Evolutionary conservation across 495 filamentous ascomycete species (phyloP), one percentile per base, ranked within the genome.

Genomic region (Elasticomyces elasticus): DNA sequence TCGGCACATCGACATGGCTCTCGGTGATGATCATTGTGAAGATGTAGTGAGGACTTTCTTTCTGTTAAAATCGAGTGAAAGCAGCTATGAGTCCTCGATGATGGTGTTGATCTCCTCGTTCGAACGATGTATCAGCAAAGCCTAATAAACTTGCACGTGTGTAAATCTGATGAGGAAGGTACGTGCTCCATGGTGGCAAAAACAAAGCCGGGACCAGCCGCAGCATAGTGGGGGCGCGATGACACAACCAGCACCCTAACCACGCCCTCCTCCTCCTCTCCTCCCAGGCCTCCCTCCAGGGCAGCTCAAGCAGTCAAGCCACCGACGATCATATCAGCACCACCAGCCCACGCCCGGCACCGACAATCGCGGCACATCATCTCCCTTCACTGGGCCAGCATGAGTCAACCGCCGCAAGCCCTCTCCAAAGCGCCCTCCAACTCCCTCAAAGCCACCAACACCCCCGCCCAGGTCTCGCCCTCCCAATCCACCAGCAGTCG

Each of bases 1-100:
- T 87, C 23, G 76, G 68, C 25, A 88, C 82, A 77, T 89, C 84
- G 58, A 73, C 66, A 56, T 80, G 66, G 37, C 73, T 78, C 67
- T 89, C 85, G 56, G 75, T 68, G 51, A 88, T 82, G 48, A 86
- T 69, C 82, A 89, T 87, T 40, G 11, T 31, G 47, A 35, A 5
- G 19, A 24, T 47, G 17, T 47, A 47, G 22, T 10, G 43, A 6
- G 5, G 12, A 19, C 10, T 17, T 22, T 17, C 6, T 43, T 9
- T 6, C 10, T 17, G 20, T 9, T 43, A 19, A 5, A 43, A 33
- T n/a, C n/a, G n/a, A n/a, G n/a, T n/a, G n/a, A n/a, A n/a, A n/a
- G n/a, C n/a, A n/a, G n/a, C n/a, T n/a, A n/a, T n/a, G n/a, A n/a
- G n/a, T n/a, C n/a, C n/a, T n/a, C n/a, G n/a, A n/a, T n/a, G n/a